Evolutionary conservation across 768 basidiomycete species (phyloP).

Genomic region (Tricholoma saponaceum): DNA sequence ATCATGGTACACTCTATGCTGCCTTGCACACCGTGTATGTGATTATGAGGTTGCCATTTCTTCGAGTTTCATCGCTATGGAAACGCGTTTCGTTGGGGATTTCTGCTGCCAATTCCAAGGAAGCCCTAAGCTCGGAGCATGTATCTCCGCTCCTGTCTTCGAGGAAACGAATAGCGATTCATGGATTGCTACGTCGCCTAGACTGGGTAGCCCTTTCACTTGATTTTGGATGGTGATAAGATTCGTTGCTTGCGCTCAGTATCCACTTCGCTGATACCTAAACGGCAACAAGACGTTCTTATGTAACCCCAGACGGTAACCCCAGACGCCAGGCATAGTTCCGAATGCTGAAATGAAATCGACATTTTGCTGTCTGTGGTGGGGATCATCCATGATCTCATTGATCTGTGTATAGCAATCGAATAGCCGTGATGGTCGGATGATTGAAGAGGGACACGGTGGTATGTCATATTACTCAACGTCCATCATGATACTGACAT

Average conservation of each 20-base stretch:
- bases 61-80: background rate
- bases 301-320: background rate
- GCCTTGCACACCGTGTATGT: background rate
- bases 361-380: background rate
- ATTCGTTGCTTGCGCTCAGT: background rate
- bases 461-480: background rate
- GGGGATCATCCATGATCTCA: background rate
- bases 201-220: background rate
- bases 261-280: background rate
- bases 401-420: background rate
- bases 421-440: background rate
- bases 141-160: background rate
- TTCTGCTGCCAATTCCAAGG: background rate
- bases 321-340: no score
- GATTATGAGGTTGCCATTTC: background rate
- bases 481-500: background rate
- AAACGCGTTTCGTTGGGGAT: background rate
- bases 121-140: no score
- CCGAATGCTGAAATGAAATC: background rate
- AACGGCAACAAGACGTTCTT: background rate
- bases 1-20: no score
- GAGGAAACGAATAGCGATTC: background rate
- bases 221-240: background rate
- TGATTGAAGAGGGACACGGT: background rate
- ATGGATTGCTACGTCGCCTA: background rate